A percentile compares a stretch with the other conserved stretches of the same genome.
Conservation (phyloP, 768 basidiomycete species). For the Boletellus ananas region DNA sequence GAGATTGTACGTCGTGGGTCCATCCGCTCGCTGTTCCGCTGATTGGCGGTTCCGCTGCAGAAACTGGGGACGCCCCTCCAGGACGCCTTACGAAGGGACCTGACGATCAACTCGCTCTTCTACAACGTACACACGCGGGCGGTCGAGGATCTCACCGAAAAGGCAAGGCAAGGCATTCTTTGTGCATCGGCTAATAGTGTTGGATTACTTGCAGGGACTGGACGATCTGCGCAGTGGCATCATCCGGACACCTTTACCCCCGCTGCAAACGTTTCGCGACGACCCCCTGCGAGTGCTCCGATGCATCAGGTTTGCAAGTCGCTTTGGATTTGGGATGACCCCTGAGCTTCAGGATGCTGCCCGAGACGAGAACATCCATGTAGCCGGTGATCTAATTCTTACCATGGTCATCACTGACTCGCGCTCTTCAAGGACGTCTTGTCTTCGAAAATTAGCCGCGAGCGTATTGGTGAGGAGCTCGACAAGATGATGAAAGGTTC, state of each 20-base stretch:
- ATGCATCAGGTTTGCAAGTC: constrained; percentile 86
- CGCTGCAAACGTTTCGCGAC: constrained; percentile 84
- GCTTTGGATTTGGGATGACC: constrained; percentile 81
- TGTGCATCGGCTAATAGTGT: constrained; percentile 6
- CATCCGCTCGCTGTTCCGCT: neutral
- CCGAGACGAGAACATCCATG: constrained; percentile 61
- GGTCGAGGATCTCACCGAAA: constrained; percentile 85
- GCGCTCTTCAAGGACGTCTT: constrained; percentile 50
- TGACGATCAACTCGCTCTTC: constrained; percentile 94
- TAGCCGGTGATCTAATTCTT: constrained; percentile 19
- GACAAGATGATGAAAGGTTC: constrained; percentile 93
- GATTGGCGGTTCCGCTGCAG: constrained; percentile 38
- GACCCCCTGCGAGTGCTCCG: constrained; percentile 93
- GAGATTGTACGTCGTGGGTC: constrained; percentile 58
- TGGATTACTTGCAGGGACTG: constrained; percentile 56
- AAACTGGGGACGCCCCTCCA: constrained; percentile 87
- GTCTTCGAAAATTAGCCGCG: constrained; percentile 78
- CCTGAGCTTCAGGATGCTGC: constrained; percentile 62
- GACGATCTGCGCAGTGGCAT: constrained; percentile 75
- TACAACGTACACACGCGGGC: constrained; percentile 86
- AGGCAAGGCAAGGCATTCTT: constrained; percentile 39
- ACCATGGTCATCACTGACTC: neutral
- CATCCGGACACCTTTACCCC: constrained; percentile 86
- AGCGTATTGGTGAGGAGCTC: constrained; percentile 88
- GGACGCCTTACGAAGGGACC: constrained; percentile 87